Base-by-base conservation (phyloP, 495 filamentous ascomycete genomes). In the Filosporella fistucella region DNA sequence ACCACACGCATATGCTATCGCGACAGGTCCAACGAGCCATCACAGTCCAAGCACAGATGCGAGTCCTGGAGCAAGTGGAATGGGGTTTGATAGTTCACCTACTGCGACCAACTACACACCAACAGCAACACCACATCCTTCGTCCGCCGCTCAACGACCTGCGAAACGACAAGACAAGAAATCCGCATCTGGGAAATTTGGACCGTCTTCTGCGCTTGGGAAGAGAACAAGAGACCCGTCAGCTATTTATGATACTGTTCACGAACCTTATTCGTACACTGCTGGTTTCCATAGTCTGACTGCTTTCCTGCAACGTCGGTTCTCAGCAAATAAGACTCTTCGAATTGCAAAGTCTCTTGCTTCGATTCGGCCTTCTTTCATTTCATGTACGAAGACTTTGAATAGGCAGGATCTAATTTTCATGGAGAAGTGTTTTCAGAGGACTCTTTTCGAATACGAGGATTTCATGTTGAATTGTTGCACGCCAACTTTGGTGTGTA, bases 351-450 rank as follows among this genome's bases (percentile, higher is more conserved):
- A 89, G 65, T 81, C 90, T 10, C 77, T 98, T 48, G 85, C 89
- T 8, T 85, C 83, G 33, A 94, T 95, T 53, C 86, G 93, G 16
- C 93, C 93, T 4, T 88, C 89, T 6, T 91, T 98, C 66, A 91
- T 97, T 53, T 80, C 88, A 3, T 93, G 85, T 45, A 91, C 85
- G 18, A 84, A 84, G 51, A 88, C 84, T 2, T 69, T 97, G 28
- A 89, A 88, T 46, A 72, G 80, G 22, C 80, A 91, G 58, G 93
- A 98, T 61, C 76, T 97, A 16, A 82, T 98, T 18, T 96, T 96
- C 67, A 94, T 93, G 88, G 93, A 98, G 64, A 91, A 94, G 63
- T 91, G 86, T 60, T 88, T 97, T 60, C 93, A 98, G 62, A 86
- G 93, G 30, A 90, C 86, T 1, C 74, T 98, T 11, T 88, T 84